phyloP scores from a whole-genome alignment of 139 green algal genomes.

The Coelastrella sp. region DNA sequence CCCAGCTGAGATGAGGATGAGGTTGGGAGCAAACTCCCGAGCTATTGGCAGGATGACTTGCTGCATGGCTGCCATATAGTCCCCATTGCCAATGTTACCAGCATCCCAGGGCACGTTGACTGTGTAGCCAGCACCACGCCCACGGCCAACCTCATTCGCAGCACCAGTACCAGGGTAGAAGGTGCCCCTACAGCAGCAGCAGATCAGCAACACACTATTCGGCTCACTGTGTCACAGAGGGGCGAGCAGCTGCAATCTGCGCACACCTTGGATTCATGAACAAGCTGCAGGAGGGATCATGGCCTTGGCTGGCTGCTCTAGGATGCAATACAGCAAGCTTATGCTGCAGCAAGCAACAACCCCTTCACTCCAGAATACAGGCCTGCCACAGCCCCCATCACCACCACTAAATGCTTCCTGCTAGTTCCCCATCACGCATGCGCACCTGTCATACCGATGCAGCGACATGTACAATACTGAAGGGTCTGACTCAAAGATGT shows the following conservation, averaged over 20 bases:
- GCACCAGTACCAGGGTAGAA: slow-evolving; percentile 69
- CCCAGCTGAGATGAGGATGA: slow-evolving; percentile 82
- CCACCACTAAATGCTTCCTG: too few species aligned
- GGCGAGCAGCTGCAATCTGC: neutral
- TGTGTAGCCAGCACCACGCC: slow-evolving; percentile 68
- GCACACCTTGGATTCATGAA: too few species aligned
- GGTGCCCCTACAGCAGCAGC: slow-evolving; percentile 41
- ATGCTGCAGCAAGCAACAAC: neutral
- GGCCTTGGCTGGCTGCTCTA: neutral
- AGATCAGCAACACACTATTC: neutral
- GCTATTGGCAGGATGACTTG: slow-evolving; percentile 77
- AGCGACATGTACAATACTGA: slow-evolving; percentile 85
- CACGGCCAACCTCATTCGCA: slow-evolving; percentile 63
- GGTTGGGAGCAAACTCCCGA: slow-evolving; percentile 73
- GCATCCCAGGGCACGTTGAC: slow-evolving; percentile 83
- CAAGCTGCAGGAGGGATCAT: too few species aligned
- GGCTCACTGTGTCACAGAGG: neutral
- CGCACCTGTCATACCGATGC: slow-evolving; percentile 69
- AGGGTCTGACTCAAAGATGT: slow-evolving; percentile 81
- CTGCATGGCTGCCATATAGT: slow-evolving; percentile 81
- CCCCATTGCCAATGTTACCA: slow-evolving; percentile 62
- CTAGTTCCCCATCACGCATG: neutral
- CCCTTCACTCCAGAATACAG: too few species aligned
- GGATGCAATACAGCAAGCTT: neutral
- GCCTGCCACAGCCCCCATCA: too few species aligned